Base-by-base conservation (phyloP, 2,329 filamentous ascomycete genomes). In the Pseudopyricularia cyperi region DNA sequence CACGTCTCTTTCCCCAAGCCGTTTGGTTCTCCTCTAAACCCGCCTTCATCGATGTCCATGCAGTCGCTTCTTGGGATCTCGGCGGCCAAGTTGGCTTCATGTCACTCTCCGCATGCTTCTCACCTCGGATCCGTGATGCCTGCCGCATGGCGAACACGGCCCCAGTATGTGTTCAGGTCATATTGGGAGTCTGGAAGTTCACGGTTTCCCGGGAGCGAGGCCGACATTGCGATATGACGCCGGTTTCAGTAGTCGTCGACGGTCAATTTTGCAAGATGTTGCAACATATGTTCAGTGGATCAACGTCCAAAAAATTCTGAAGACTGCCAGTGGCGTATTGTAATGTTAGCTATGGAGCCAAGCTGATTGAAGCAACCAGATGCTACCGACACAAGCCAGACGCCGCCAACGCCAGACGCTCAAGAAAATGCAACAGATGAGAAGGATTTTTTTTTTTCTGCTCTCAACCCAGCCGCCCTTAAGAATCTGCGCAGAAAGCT, bases 81-180 rank as follows among this genome's bases (percentile, higher is more conserved):
- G 17, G 37, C 11, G n/a, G 37, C 37, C 17, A 19, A 42, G 3
- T 11, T n/a, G n/a, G 17, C 17, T 12, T 3, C 6, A 33, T 22
- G 17, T n/a, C 11, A 3, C 15, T 42, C 22, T 22, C 7, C 14
- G n/a, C 28, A 22, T 32, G 35, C 17, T 55, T 68, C 87, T 82
- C 76, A 97, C 91, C 90, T 93, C 59, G 93, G 93, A 74, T 98
- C 93, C 65, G 90, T 86, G 61, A 98, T 82, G 61, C 90, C 83
- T 55, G 87, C 85, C 17, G 89, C 83, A 72, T 98, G 91, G 70
- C 79, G 81, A 63, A 97, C 93, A 54, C 93, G 83, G 58, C 93
- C 93, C 87, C 87, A 93, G 72, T 98, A 98, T 47, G 90, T 96
- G 65, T 70, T 80, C 62, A 98, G 76, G 66, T 98, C 88, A 78